A percentile compares a stretch with the other conserved stretches of the same genome.
Conservation (phyloP, 495 filamentous ascomycete genomes). For the Lentithecium fluviatile region DNA sequence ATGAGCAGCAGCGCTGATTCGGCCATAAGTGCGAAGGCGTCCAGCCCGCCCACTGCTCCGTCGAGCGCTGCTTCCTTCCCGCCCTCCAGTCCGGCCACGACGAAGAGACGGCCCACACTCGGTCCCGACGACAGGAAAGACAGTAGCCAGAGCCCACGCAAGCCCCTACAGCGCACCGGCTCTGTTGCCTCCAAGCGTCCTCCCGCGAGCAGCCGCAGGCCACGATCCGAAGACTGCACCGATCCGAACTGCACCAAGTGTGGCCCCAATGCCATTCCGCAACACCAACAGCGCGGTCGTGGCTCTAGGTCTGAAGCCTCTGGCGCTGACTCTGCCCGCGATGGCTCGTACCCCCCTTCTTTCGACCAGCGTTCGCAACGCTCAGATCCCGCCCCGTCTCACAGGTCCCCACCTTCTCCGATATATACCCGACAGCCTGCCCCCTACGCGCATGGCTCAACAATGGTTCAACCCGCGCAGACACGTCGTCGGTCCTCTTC, state of each 20-base stretch:
- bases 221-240: constrained; percentile 28
- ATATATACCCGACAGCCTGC: constrained; percentile 15
- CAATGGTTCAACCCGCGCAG: constrained; percentile 27
- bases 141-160: constrained; percentile 28
- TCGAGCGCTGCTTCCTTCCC: constrained; percentile 10
- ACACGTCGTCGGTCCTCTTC: constrained; percentile 29
- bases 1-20: constrained; percentile 56
- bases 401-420: constrained; percentile 19
- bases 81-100: constrained; percentile 8
- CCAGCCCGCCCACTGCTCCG: constrained; percentile 21
- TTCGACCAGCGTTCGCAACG: constrained; percentile 26
- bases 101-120: constrained; percentile 25
- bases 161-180: constrained; percentile 22
- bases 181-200: constrained; percentile 15
- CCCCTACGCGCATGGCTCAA: constrained; percentile 18
- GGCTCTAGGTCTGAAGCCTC: neutral
- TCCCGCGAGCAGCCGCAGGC: constrained; percentile 1
- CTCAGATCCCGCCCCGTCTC: constrained; percentile 16
- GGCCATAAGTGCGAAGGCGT: constrained; percentile 40
- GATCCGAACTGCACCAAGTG: constrained; percentile 35
- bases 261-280: constrained; percentile 9
- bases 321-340: constrained; percentile 24
- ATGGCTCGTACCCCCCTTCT: constrained; percentile 28
- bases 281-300: too few species aligned
- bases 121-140: constrained; percentile 6